phyloP scores from a whole-genome alignment of 1,139 yeast species.

The Lodderomyces parapsilosis region DNA sequence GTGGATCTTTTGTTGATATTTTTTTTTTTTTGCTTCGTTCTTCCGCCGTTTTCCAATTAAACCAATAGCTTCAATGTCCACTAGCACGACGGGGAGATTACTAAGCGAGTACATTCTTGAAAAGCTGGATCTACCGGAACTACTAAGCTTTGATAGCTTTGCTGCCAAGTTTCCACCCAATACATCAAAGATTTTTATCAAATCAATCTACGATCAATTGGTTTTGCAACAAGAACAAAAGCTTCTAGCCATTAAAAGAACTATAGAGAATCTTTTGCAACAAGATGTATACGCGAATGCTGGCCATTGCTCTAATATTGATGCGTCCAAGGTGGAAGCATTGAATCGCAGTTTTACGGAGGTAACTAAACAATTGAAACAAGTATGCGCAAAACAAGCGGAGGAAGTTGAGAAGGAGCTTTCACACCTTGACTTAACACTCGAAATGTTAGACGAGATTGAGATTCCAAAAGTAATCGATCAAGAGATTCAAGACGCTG shows the following conservation, averaged over 20 bases:
- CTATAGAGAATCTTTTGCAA: conserved; percentile 25
- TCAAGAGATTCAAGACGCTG: conserved; percentile 12
- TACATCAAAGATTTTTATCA: conserved; percentile 7
- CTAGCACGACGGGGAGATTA: neutral
- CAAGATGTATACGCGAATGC: conserved; percentile 9
- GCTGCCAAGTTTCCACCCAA: conserved; percentile 13
- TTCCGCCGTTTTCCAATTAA: no score
- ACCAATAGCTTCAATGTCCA: neutral
- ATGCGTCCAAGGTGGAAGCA: conserved; percentile 4
- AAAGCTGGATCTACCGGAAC: conserved; percentile 13
- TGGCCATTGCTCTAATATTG: conserved; percentile 4
- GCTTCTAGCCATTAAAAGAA: conserved; percentile 14
- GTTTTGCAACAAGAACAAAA: conserved; percentile 20
- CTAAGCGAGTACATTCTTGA: conserved; percentile 13
- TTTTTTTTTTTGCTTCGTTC: conserved; percentile 2
- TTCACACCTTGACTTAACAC: neutral
- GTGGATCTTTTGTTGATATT: no score
- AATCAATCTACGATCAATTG: conserved; percentile 19
- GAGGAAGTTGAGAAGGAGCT: neutral
- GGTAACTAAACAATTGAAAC: neutral
- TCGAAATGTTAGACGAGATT: neutral
- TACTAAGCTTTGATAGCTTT: conserved; percentile 11
- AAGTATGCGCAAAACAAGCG: neutral
- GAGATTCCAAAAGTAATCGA: conserved; percentile 4
- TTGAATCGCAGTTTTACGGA: conserved; percentile 6